A percentile compares a stretch with the other conserved stretches of the same genome.
phyloP scores from a whole-genome alignment of 2,329 filamentous ascomycete genomes.

The Aspergillus terreus region DNA sequence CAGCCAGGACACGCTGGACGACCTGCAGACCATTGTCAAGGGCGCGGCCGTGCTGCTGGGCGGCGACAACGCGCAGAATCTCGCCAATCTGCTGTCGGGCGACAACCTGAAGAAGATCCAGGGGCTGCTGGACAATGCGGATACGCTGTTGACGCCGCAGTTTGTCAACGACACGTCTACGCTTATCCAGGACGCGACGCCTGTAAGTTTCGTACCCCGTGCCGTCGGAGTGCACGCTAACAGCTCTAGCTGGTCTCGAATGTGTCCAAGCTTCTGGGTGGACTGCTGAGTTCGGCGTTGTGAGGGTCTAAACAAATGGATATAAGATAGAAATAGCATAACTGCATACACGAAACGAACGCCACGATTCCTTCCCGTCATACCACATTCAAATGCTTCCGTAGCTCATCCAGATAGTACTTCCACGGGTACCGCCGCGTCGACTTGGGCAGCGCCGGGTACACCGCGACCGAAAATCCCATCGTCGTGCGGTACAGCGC shows the following conservation, averaged over 20 bases:
- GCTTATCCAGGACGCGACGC: constrained; percentile 31
- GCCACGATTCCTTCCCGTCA: constrained; percentile 6
- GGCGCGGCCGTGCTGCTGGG: constrained; percentile 28
- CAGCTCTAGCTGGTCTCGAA: constrained; percentile 23
- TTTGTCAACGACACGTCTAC: constrained; percentile 29
- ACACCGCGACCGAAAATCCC: constrained; percentile 30
- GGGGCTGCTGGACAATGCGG: constrained; percentile 24
- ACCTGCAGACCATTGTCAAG: constrained; percentile 23
- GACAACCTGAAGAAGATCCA: constrained; percentile 22
- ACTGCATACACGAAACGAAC: neutral
- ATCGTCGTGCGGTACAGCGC: constrained; percentile 29
- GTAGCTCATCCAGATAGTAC: constrained; percentile 29
- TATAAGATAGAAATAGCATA: neutral
- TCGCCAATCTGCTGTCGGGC: constrained; percentile 22
- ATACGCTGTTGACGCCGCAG: constrained; percentile 21
- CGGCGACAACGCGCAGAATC: constrained; percentile 25
- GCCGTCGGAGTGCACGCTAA: neutral
- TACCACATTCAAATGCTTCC: constrained; percentile 23
- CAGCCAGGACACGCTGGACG: constrained; percentile 19
- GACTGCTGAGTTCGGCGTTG: constrained; percentile 19
- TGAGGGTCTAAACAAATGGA: neutral
- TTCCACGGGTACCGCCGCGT: constrained; percentile 28
- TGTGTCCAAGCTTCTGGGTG: constrained; percentile 26
- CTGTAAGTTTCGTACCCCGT: constrained; percentile 19
- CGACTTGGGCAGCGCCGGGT: constrained; percentile 30